These are phyloP conservation scores for Termitomyces sp. DNA, from an alignment of 768 basidiomycete species.

Conservation along the genomic window DNA sequence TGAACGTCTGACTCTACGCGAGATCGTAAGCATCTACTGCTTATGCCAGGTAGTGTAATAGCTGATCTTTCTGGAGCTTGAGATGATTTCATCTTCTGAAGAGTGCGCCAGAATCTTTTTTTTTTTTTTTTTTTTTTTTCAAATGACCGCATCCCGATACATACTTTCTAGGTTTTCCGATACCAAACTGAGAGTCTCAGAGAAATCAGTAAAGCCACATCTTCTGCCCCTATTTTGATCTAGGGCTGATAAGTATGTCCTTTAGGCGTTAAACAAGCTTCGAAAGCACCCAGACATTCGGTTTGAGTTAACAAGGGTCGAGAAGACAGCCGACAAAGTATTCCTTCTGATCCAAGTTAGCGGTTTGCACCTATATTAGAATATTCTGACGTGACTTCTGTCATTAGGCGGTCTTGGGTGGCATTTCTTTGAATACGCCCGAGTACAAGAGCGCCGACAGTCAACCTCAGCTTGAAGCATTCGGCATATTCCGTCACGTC, in stretches of 20 bases:
- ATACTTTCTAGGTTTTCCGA: slow-evolving; percentile 54
- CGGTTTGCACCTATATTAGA: background rate
- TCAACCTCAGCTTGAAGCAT: slow-evolving; percentile 68
- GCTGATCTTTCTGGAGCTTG: slow-evolving; percentile 42
- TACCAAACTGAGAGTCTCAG: slow-evolving; percentile 67
- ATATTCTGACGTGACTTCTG: background rate
- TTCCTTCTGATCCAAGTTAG: slow-evolving; percentile 76
- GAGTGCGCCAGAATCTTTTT: slow-evolving; percentile 45
- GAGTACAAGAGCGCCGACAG: slow-evolving; percentile 74
- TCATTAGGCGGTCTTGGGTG: slow-evolving; percentile 63
- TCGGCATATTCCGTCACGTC: slow-evolving; percentile 72
- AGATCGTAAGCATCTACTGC: slow-evolving; percentile 53
- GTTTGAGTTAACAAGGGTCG: slow-evolving; percentile 67
- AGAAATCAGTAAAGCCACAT: slow-evolving; percentile 54
- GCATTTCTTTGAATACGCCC: slow-evolving; percentile 61
- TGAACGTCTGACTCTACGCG: slow-evolving; percentile 51
- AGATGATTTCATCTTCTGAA: slow-evolving; percentile 59
- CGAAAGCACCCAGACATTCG: slow-evolving; percentile 75
- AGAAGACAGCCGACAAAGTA: slow-evolving; percentile 73
- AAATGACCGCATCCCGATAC: slow-evolving; percentile 1
- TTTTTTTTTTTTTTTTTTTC: background rate
- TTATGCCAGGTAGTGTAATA: background rate
- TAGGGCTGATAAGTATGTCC: background rate
- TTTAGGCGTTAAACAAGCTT: slow-evolving; percentile 61
- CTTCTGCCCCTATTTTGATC: background rate